phyloP scores from a whole-genome alignment of 192 early-diverging fungal species.

The Allomyces macrogynus region DNA sequence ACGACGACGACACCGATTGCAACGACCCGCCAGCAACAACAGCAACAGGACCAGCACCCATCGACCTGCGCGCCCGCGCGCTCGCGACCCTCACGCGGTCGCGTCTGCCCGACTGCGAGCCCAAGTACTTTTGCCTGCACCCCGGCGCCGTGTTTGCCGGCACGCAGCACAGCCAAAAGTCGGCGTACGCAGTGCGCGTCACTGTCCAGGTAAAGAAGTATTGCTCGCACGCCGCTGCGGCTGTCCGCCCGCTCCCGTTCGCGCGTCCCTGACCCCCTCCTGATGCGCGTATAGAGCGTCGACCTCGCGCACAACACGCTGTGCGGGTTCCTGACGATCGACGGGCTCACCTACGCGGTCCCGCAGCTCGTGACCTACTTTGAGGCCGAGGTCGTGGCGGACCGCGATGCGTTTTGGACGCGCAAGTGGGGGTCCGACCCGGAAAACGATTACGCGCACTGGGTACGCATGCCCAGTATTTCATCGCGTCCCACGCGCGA shows the following conservation, averaged over 20 bases:
- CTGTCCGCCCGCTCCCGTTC: no score
- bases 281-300: conserved; percentile 11
- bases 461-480: conserved; percentile 43
- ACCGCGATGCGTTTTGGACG: conserved; percentile 53
- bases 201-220: neutral
- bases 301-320: conserved; percentile 47
- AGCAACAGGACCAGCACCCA: no score
- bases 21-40: no score
- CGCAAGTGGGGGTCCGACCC: conserved; percentile 67
- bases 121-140: neutral
- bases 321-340: conserved; percentile 62
- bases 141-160: neutral
- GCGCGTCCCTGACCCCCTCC: no score
- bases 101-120: no score
- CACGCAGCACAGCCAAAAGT: neutral
- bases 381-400: conserved; percentile 72
- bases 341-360: conserved; percentile 55
- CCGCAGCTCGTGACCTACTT: conserved; percentile 71
- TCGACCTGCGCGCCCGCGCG: no score
- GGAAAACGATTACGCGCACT: conserved; percentile 48
- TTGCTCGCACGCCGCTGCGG: no score
- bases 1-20: no score
- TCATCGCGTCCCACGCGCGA: conserved; percentile 4
- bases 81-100: no score
- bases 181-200: neutral